These are phyloP conservation scores for Lolium multiflorum DNA, from an alignment of 176 grass and related monocot genomes.

Conservation along the genomic window DNA sequence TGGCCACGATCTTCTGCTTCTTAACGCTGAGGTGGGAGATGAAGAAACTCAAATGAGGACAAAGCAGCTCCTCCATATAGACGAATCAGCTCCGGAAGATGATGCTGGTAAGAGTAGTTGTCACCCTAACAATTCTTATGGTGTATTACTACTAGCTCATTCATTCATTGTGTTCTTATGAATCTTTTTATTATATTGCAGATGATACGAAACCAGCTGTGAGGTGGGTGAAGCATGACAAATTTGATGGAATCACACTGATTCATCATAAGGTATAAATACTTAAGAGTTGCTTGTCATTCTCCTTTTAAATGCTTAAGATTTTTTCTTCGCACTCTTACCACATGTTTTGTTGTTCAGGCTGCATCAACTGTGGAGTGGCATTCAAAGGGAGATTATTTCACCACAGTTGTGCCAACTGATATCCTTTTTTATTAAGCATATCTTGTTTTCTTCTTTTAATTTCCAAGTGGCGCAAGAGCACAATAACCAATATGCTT, in stretches of 20 bases:
- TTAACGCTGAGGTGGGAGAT: slow-evolving; percentile 78
- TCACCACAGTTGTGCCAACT: slow-evolving; percentile 90
- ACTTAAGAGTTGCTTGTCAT: not conserved
- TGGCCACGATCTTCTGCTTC: slow-evolving; percentile 76
- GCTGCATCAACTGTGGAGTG: slow-evolving; percentile 87
- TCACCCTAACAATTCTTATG: slow-evolving; percentile 2
- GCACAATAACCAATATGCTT: slow-evolving; percentile 16
- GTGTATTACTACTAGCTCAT: slow-evolving; percentile 6
- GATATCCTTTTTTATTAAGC: slow-evolving; percentile 81
- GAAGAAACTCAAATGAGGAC: slow-evolving; percentile 74
- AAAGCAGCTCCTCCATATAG: slow-evolving; percentile 63
- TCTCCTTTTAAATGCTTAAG: not conserved
- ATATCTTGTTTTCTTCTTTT: slow-evolving; percentile 19
- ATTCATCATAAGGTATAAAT: slow-evolving; percentile 81
- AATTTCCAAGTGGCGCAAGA: slow-evolving; percentile 9
- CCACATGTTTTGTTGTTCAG: slow-evolving; percentile 57
- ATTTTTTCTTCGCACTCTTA: slow-evolving; percentile 22
- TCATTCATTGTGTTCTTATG: slow-evolving; percentile 31
- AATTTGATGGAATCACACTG: slow-evolving; percentile 76
- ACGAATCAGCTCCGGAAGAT: slow-evolving; percentile 56
- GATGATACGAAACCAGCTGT: slow-evolving; percentile 80
- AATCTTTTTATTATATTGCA: slow-evolving; percentile 47
- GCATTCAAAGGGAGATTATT: slow-evolving; percentile 99
- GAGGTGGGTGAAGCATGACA: slow-evolving; percentile 82
- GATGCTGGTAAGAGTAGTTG: slow-evolving; percentile 57